Base-by-base conservation (phyloP, 2,329 filamentous ascomycete genomes). In the Orbilia blumenaviensis region DNA sequence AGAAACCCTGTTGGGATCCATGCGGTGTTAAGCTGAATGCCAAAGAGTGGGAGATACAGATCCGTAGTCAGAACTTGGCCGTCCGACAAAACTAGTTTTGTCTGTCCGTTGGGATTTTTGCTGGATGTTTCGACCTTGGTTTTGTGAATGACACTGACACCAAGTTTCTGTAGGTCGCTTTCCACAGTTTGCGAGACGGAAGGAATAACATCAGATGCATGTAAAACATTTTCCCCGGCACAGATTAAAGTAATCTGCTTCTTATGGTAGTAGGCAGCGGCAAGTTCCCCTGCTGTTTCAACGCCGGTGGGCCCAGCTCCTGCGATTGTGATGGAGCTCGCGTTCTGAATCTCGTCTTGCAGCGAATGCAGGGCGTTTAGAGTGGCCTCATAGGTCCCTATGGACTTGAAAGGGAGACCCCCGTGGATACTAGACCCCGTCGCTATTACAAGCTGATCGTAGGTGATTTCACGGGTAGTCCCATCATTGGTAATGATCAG, bases 221-320 rank as follows among this genome's bases (percentile, higher is more conserved):
- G 50, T 16, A 69, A 27, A n/a, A 62, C 66, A 10, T 46, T 77
- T 12, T 58, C 38, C 3, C 46, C 52, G 12, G 66, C 46, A 14
- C 63, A 44, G 9, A 79, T 63, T 23, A 79, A 44, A 3, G 66
- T 76, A 10, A 79, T 66, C 16, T 76, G 25, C 36, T 79, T 79
- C 46, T 66, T 60, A 10, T 36, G 44, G 5, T 66, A 66, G 23
- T 79, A 79, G 14, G 62, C 66, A 3, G 66, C 76, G 14, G 67
- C 81, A 44, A 83, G 52, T 66, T 83, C 82, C 23, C 82, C 81
- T 42, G 81, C 79, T 23, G 79, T 78, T 66, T 82, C 82, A 38
- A 82, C 79, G n/a, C 82, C 82, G 0, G 82, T 83, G 2, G 80
- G 75, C 9, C 82, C 82, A 14, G 77, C 82, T 6, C 82, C 82